Evolutionary conservation across 2,329 filamentous ascomycete species (phyloP), one percentile per base, ranked within the genome.

Genomic region (Eurotiales sp.): DNA sequence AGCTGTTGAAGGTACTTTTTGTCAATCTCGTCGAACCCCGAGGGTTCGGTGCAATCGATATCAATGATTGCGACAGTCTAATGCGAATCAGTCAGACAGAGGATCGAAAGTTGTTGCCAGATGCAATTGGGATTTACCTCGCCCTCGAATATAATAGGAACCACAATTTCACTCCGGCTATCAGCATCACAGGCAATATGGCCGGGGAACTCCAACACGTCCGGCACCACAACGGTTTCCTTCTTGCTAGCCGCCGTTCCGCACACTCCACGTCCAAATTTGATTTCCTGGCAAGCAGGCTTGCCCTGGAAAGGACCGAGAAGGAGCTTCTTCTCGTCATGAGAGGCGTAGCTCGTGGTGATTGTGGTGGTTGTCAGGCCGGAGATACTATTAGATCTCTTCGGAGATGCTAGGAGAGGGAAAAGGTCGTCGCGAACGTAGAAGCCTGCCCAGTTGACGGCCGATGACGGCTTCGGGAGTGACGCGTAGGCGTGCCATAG

Each of bases 161-260:
- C 73, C 12, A 77, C 75, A 59, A 77, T 73, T 62, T 77, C 75
- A 64, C 75, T 77, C 54, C 65, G 64, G 55, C 69, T 76, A 32
- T 73, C 72, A 10, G 68, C 70, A 58, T 77, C 75, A 57, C 75
- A 77, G 10, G 75, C 73, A 63, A 77, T 77, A 61, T 77, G 75
- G 3, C 74, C 74, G 10, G 72, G 70, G 55, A 74, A 77, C 6
- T 61, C 53, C 34, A 64, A 43, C 43, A 77, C 73, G 52, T 77
- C 73, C 0, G 63, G 59, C n/a, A 77, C 73, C 10, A 75, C 45
- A 2, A 74, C 57, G 1, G 69, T 72, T 58, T 69, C 62, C 27
- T 62, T 64, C 34, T 62, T 66, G 34, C 64, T 61, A 1, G 73
- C 73, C 2, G 72, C 73, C 0, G 71, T 65, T 1, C 75, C 75